These are phyloP conservation scores for Mediolabrus comicus DNA, from an alignment of 108 stramenopile genomes.

Conservation along the genomic window DNA sequence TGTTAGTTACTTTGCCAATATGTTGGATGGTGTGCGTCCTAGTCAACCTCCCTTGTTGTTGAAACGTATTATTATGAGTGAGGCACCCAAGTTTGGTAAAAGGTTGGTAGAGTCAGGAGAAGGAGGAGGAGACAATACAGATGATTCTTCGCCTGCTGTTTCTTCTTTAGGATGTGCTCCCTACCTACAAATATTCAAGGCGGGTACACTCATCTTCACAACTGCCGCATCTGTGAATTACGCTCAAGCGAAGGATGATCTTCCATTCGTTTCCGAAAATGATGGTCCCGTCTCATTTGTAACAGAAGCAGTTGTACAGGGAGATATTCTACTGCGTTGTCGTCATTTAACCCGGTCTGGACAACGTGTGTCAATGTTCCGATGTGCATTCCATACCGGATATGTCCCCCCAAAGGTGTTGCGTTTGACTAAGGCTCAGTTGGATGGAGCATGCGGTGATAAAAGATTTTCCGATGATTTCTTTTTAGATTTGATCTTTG, in stretches of 20 bases:
- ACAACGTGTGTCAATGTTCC: conserved; percentile 91
- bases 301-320: conserved; percentile 80
- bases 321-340: conserved; percentile 89
- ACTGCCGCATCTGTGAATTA: conserved; percentile 71
- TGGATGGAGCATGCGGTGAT: conserved; percentile 94
- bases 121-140: not conserved
- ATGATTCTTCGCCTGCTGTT: not conserved
- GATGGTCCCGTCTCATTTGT: conserved; percentile 74
- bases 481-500: conserved; percentile 95
- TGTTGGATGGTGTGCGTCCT: conserved; percentile 82
- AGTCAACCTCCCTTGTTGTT: conserved; percentile 86
- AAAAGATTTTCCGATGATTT: conserved; percentile 88
- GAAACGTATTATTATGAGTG: conserved; percentile 90
- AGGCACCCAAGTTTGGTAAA: conserved; percentile 73
- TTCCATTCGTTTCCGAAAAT: conserved; percentile 58
- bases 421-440: conserved; percentile 87
- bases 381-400: conserved; percentile 97
- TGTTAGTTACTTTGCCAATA: conserved; percentile 88
- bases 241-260: conserved; percentile 59
- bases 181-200: conserved; percentile 95
- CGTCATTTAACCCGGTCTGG: conserved; percentile 82
- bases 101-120: not conserved
- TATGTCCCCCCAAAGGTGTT: conserved; percentile 91
- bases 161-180: conserved; percentile 87
- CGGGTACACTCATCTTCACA: conserved; percentile 81